A percentile compares a stretch with the other conserved stretches of the same genome.
These are phyloP conservation scores for Clonostachys solani DNA, from an alignment of 2,329 filamentous ascomycete species.

Conservation along the genomic window DNA sequence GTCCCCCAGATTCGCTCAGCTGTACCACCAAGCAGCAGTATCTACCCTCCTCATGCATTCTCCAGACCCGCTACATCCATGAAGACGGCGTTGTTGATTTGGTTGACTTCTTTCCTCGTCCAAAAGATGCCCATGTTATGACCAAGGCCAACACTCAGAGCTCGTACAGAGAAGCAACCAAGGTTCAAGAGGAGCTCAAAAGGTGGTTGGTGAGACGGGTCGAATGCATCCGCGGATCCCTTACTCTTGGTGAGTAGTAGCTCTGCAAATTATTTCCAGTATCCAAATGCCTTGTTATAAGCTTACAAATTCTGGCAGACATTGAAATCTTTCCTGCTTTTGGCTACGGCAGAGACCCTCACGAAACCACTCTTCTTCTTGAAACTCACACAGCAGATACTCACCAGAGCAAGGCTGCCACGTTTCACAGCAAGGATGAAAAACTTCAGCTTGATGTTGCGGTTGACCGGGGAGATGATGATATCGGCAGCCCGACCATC, in stretches of 20 bases:
- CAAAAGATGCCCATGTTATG: slow-evolving; percentile 52
- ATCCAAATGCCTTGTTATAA: neutral
- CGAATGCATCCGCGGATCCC: slow-evolving; percentile 65
- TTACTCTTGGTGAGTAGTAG: slow-evolving; percentile 49
- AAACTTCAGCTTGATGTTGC: slow-evolving; percentile 66
- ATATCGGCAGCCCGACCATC: slow-evolving; percentile 42
- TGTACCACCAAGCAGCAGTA: slow-evolving; percentile 76
- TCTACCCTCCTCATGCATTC: slow-evolving; percentile 68
- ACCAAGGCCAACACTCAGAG: slow-evolving; percentile 39
- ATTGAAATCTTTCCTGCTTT: slow-evolving; percentile 71
- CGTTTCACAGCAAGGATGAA: slow-evolving; percentile 54
- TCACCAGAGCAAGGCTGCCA: slow-evolving; percentile 52
- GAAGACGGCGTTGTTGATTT: slow-evolving; percentile 72
- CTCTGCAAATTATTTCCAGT: neutral
- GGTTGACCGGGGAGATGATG: slow-evolving; percentile 49
- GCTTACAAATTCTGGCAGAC: slow-evolving; percentile 28
- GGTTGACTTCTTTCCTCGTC: slow-evolving; percentile 72
- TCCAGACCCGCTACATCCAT: slow-evolving; percentile 74
- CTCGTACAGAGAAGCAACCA: slow-evolving; percentile 47
- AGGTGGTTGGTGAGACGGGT: slow-evolving; percentile 68
- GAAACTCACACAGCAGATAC: slow-evolving; percentile 30
- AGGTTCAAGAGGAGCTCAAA: slow-evolving; percentile 59
- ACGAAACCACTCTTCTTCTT: slow-evolving; percentile 53
- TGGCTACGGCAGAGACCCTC: slow-evolving; percentile 61
- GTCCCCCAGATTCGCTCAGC: slow-evolving; percentile 41